phyloP scores from a whole-genome alignment of 441 rosid genomes.

The Erodium texanum region DNA sequence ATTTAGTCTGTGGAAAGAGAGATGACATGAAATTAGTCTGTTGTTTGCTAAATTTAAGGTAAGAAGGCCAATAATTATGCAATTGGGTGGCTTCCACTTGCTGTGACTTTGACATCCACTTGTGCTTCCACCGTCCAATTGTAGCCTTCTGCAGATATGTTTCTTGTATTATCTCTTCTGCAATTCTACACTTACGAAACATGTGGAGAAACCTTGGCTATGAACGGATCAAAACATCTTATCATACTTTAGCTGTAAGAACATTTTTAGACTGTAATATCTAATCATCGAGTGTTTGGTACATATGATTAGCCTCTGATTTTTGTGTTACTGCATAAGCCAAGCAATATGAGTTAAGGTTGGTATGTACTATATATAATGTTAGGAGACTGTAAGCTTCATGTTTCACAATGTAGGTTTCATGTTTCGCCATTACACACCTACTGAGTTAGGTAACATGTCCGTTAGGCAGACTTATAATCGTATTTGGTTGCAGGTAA shows the following conservation, averaged over 20 bases:
- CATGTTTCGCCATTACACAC: too few relatives aligned
- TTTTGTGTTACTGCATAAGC: too few relatives aligned
- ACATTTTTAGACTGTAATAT: not conserved
- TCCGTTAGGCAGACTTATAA: too few relatives aligned
- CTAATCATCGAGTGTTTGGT: too few relatives aligned
- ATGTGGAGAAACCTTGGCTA: not conserved
- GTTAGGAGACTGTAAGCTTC: too few relatives aligned
- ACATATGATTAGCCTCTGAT: too few relatives aligned
- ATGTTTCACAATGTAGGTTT: too few relatives aligned
- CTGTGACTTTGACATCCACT: constrained; percentile 5
- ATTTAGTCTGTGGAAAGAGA: not conserved
- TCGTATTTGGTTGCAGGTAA: too few relatives aligned
- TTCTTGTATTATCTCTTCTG: not conserved
- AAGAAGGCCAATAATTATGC: not conserved
- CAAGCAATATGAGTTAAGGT: too few relatives aligned
- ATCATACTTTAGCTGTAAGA: not conserved
- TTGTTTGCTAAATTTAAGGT: constrained; percentile 4
- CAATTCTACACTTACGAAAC: not conserved
- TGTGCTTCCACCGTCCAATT: too few relatives aligned
- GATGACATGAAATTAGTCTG: not conserved
- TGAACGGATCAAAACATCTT: not conserved
- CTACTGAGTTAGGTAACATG: too few relatives aligned
- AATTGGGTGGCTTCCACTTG: not conserved
- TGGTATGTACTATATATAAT: too few relatives aligned
- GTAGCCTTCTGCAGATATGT: not conserved